Evolutionary conservation across 2,329 filamentous ascomycete genomes (phyloP), one percentile per base, ranked within the genome.

Genomic region (Fusarium tjaetaba): DNA sequence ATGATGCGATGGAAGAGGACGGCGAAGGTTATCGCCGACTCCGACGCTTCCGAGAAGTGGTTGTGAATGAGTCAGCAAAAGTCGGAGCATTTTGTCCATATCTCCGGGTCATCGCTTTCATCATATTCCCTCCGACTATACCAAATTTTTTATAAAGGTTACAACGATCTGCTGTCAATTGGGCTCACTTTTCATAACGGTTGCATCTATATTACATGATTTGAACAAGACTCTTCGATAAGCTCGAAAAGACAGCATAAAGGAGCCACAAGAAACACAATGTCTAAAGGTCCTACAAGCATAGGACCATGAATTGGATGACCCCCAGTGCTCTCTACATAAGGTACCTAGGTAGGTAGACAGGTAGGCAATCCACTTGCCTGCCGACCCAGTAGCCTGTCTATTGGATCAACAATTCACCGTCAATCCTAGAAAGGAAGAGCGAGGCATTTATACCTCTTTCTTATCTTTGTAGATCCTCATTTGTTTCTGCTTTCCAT

Each of bases 11-110:
- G 65, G 62, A 57, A 71, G 67, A 75, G 65, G 69, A 74, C 79
- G 80, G 80, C 71, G 67, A 67, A 76, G 61, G 55, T 79, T 78
- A 72, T 68, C 79, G 76, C 80, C 80, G 80, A 79, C 65, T 65
- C 79, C 79, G 80, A 81, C 45, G 36, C 67, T 72, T 63, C 67
- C 69, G 66, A 39, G 26, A 38, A 22, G 5, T 39, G 7, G n/a
- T 34, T 24, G 14, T 11, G 15, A 24, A 42, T 78, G 68, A 77
- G 62, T 78, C 66, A 77, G 69, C 73, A 36, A 22, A 3, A 7
- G 34, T 78, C 76, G 76, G 76, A 55, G 39, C 39, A 60, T 65
- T 34, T 42, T 58, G 24, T 42, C 43, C 53, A 43, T 26, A 41
- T 26, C 66, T 65, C 67, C 67, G 67, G 56, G 22, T 43, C 32